Base-by-base conservation (phyloP, 2,329 filamentous ascomycete species). In the Ascochyta clinopodiicola region DNA sequence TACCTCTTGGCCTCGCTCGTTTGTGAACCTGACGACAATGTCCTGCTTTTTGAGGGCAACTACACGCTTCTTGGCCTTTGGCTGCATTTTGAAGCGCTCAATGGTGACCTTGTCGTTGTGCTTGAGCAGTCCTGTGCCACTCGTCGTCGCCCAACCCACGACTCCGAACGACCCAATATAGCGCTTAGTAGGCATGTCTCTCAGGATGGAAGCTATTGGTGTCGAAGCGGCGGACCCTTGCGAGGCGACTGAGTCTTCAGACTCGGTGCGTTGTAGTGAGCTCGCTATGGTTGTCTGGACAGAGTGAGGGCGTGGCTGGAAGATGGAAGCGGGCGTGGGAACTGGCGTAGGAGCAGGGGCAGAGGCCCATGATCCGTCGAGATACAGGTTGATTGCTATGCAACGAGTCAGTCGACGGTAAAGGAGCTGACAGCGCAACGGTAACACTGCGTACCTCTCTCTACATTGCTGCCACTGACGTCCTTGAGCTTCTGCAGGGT, bases 101-200 rank as follows among this genome's bases (percentile, higher is more conserved):
- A 99, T 96, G 44, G 83, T 87, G 54, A 99, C 86, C n/a, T 78
- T 67, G 62, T 98, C 94, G 15, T 90, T 92, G 67, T 96, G 90
- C 62, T 87, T 89, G 24, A 99, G 71, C 6, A 97, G 72, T 34
- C 85, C 86, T 3, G 78, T 79, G 0, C 94, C 94, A 73, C 92
- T 97, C 66, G 88, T 86, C 3, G 94, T 98, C 6, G 91, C 88
- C 95, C 95, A 99, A 4, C 88, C 95, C 49, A 89, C 91, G 4
- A 91, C 92, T 8, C 95, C 95, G 75, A 98, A 95, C 0, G 92
- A 91, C 17, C 95, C 95, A 57, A 98, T 85, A 67, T 98, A 99
- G 68, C 95, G 79, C 63, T 80, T 81, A 1, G 77, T 67, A 0
- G 87, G 87, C 80, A 82, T 84, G 4, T 67, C 66, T 25, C 67